A percentile compares a stretch with the other conserved stretches of the same genome.
These are phyloP conservation scores for Piper betle DNA, from an alignment of 164 flowering plant genomes.

Conservation along the genomic window DNA sequence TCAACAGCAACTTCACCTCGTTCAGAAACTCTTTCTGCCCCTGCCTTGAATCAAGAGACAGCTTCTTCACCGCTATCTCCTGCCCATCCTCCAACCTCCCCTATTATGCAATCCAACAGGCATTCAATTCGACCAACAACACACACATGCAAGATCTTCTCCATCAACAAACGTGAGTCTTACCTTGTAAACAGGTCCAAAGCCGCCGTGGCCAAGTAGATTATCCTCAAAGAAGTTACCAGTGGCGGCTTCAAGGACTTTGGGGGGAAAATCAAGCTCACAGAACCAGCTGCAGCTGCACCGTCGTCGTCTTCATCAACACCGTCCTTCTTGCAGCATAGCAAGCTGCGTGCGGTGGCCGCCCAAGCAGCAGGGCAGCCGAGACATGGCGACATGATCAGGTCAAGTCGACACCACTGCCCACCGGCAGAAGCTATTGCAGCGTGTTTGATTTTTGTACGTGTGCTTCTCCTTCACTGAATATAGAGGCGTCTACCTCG, in stretches of 20 bases:
- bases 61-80: constrained; percentile 18
- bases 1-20: constrained; percentile 14
- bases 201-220: constrained; percentile 72
- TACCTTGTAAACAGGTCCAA: constrained; percentile 86
- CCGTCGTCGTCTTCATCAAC: constrained; percentile 4
- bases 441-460: too few relatives aligned
- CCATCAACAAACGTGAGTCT: not conserved
- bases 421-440: too few relatives aligned
- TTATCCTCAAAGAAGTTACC: constrained; percentile 62
- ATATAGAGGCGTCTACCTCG: too few relatives aligned
- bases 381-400: not conserved
- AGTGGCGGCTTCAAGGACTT: constrained; percentile 50
- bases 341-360: not conserved
- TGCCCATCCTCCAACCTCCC: constrained; percentile 14
- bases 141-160: not conserved
- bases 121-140: not conserved
- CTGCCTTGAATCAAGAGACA: constrained; percentile 11
- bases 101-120: not conserved
- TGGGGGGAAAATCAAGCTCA: constrained; percentile 42
- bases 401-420: too few relatives aligned
- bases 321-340: not conserved
- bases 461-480: too few relatives aligned
- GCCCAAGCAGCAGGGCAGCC: constrained; percentile 1
- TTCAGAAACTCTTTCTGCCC: constrained; percentile 15
- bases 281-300: constrained; percentile 13